A percentile compares a stretch with the other conserved stretches of the same genome.
Conservation (phyloP, 352 stramenopile genomes). For the Phytophthora cryptogea region DNA sequence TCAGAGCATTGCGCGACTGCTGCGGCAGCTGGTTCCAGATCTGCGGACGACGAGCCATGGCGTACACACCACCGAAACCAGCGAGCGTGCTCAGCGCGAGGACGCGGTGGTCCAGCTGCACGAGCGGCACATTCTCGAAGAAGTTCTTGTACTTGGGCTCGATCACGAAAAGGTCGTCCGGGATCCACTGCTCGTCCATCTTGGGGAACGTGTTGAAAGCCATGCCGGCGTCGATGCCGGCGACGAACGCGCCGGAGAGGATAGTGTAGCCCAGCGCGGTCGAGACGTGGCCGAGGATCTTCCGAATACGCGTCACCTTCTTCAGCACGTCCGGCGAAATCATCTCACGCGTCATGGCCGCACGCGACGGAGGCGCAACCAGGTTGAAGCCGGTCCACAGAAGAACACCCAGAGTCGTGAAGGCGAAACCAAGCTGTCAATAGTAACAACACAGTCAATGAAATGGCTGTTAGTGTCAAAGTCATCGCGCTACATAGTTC, state of each 20-base stretch:
- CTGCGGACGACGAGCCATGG: slow-evolving; percentile 64
- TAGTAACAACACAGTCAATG: background rate
- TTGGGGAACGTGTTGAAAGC: slow-evolving; percentile 99
- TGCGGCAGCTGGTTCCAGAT: slow-evolving; percentile 89
- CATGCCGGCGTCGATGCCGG: slow-evolving; percentile 98
- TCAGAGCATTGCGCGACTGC: slow-evolving; percentile 74
- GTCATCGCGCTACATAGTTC: background rate
- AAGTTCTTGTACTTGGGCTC: slow-evolving; percentile 94
- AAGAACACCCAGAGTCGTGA: slow-evolving; percentile 95
- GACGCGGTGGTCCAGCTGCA: slow-evolving; percentile 98
- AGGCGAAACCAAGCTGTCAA: slow-evolving; percentile 93
- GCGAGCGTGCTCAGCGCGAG: slow-evolving; percentile 92
- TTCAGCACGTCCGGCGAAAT: slow-evolving; percentile 80
- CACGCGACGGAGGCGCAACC: slow-evolving; percentile 73
- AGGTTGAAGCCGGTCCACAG: slow-evolving; percentile 95
- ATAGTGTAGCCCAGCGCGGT: slow-evolving; percentile 83
- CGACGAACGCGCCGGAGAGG: slow-evolving; percentile 94
- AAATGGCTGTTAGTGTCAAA: too few species aligned
- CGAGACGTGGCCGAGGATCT: slow-evolving; percentile 61
- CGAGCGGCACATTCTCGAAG: slow-evolving; percentile 98
- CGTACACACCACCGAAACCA: slow-evolving; percentile 72
- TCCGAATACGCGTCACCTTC: slow-evolving; percentile 64
- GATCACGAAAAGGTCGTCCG: slow-evolving; percentile 91
- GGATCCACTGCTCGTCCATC: slow-evolving; percentile 96
- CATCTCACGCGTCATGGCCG: slow-evolving; percentile 71